Base-by-base conservation (phyloP, 2,329 filamentous ascomycete genomes). In the Endocalyx cinctus region DNA sequence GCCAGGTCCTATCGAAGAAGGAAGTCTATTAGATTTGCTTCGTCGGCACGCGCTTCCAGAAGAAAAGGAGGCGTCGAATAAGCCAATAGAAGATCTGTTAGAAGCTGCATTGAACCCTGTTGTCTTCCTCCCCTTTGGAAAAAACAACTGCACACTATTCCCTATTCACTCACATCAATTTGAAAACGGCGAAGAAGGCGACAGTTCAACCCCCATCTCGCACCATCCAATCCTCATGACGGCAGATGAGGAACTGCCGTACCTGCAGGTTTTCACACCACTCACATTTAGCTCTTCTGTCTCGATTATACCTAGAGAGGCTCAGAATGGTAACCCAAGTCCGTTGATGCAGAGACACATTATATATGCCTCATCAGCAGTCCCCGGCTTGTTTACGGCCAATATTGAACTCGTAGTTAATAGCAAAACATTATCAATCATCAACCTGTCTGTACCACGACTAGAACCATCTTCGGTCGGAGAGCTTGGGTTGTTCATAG, bases 181-280 rank as follows among this genome's bases (percentile, higher is more conserved):
- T 27, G 33, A 54, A n/a, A 39, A 47, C 4, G 45, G 55, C 0
- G 45, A 51, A 23, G 43, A 54, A 10, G 52, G 64, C 4, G 48
- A 63, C 4, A 51, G 61, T 5, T 56, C 62, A 5, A 55, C 65
- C 2, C 54, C 72, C 0, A 62, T 71, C 6, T 84, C 82, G 2
- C 84, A 89, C 49, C 72, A 76, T 32, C 86, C 82, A 0, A 50
- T 78, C 2, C 67, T 68, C 1, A 67, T 88, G 60, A 69, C 74
- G 1, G 68, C 82, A 2, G 64, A 70, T 1, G 76, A 88, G 39
- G 76, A 83, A 31, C 60, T 84, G 3, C 77, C 82, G 0, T 87
- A 82, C 43, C 67, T 89, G 0, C 74, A 82, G 28, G 68, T 82
- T 7, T 87, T 92, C 47, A 84, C 77, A 1, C 77, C 82, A 0